Evolutionary conservation across 2,329 filamentous ascomycete species (phyloP).

Genomic region (Fusarium sp.): DNA sequence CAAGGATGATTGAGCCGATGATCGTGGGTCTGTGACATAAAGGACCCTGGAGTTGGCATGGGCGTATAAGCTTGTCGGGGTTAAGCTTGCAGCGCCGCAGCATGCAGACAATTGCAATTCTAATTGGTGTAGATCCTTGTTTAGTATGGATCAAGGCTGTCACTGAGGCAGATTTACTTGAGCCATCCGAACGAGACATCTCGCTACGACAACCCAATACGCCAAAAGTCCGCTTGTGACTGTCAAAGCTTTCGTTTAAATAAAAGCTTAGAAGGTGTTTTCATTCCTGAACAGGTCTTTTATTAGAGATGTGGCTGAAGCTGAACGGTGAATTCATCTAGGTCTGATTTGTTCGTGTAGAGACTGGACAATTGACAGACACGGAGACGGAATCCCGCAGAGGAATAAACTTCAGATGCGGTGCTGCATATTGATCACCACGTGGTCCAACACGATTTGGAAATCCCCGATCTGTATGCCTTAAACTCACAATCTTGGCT

Average conservation of each 20-base stretch:
- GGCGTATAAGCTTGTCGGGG: conserved; percentile 30
- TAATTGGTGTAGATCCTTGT: conserved; percentile 5
- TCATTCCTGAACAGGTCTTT: background rate
- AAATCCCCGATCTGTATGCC: conserved; percentile 8
- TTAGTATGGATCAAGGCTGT: conserved; percentile 9
- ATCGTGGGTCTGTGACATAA: conserved; percentile 13
- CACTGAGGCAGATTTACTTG: conserved; percentile 27
- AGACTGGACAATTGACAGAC: background rate
- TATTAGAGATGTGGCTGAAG: background rate
- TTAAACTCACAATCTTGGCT: background rate
- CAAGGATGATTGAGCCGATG: background rate
- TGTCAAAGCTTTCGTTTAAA: background rate
- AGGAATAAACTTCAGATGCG: background rate
- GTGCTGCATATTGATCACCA: background rate
- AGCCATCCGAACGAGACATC: background rate
- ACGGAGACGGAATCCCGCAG: background rate
- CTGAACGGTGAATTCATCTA: background rate
- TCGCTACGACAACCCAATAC: background rate
- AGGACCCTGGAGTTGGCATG: conserved; percentile 17
- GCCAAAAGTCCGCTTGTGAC: background rate
- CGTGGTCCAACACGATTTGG: background rate
- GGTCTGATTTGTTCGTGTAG: rapidly evolving
- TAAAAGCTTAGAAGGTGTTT: background rate
- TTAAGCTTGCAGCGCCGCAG: conserved; percentile 22
- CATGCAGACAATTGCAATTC: background rate